Percentiles rank a stretch among this genome's conserved stretches.
These are phyloP conservation scores for Microbotryomycetes sp. DNA, from an alignment of 1,284 basidiomycete species.

Conservation along the genomic window DNA sequence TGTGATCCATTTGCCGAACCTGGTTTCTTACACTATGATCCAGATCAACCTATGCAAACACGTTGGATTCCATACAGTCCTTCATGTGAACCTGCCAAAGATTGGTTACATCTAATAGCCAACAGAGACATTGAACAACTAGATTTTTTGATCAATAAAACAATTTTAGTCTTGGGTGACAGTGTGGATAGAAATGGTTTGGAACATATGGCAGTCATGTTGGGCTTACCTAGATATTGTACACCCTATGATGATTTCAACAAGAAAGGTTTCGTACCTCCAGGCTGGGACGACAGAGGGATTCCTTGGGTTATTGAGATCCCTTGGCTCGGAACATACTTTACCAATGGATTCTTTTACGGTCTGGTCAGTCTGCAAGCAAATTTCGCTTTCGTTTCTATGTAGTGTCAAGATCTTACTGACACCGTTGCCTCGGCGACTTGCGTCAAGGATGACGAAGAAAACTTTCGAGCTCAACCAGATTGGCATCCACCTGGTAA, in stretches of 20 bases:
- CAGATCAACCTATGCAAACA: conserved; percentile 14
- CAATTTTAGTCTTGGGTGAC: conserved; percentile 37
- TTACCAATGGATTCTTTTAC: conserved; percentile 38
- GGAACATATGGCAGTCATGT: conserved; percentile 32
- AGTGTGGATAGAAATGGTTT: conserved; percentile 37
- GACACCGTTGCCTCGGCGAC: background rate
- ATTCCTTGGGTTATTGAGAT: conserved; percentile 32
- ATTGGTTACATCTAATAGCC: conserved; percentile 30
- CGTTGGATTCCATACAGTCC: conserved; percentile 33
- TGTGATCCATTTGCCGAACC: conserved; percentile 35
- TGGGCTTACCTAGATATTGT: conserved; percentile 27
- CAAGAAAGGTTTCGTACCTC: conserved; percentile 27
- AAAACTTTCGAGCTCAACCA: conserved; percentile 35
- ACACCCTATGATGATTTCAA: conserved; percentile 28
- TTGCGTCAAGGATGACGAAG: conserved; percentile 33
- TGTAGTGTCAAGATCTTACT: background rate
- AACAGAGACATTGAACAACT: conserved; percentile 19
- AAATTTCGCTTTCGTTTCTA: background rate
- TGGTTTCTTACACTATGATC: conserved; percentile 32
- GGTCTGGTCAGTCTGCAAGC: conserved; percentile 26
- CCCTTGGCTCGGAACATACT: conserved; percentile 27
- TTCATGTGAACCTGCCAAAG: conserved; percentile 32
- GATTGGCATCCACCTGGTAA: conserved; percentile 38
- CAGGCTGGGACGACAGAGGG: conserved; percentile 31
- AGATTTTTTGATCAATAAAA: conserved; percentile 33